These are phyloP conservation scores for Globisporangium apiculatum DNA, from an alignment of 352 stramenopile genomes.

Conservation along the genomic window DNA sequence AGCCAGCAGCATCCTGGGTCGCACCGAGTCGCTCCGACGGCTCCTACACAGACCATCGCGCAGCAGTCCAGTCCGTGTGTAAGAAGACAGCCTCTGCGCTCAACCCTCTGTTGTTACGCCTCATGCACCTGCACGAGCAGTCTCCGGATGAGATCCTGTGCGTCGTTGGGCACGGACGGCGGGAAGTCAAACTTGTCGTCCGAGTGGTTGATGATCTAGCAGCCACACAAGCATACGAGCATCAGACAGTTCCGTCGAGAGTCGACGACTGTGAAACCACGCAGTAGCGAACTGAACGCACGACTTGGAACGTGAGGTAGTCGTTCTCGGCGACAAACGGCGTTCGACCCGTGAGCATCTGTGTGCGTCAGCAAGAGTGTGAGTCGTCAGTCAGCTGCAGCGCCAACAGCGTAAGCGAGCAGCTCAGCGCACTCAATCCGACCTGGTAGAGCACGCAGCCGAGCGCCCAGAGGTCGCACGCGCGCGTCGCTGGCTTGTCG, in stretches of 20 bases:
- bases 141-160: constrained; percentile 65
- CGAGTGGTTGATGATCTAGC: constrained; percentile 75
- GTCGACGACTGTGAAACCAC: neutral
- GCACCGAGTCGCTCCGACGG: constrained; percentile 64
- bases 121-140: constrained; percentile 56
- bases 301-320: constrained; percentile 88
- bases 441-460: constrained; percentile 88
- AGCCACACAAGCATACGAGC: neutral
- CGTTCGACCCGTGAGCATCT: constrained; percentile 80
- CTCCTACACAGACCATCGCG: constrained; percentile 15
- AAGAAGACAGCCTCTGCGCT: neutral
- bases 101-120: neutral
- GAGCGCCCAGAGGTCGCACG: constrained; percentile 88
- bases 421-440: neutral
- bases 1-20: constrained; percentile 57
- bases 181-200: constrained; percentile 76
- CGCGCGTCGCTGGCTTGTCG: constrained; percentile 66
- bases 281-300: constrained; percentile 9
- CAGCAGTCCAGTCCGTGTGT: neutral
- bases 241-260: neutral
- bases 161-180: constrained; percentile 48
- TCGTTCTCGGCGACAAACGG: constrained; percentile 89
- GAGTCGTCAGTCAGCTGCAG: neutral
- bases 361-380: neutral
- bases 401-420: neutral